Conservation (phyloP, 148 eudicot genomes). For the Silene conica region DNA sequence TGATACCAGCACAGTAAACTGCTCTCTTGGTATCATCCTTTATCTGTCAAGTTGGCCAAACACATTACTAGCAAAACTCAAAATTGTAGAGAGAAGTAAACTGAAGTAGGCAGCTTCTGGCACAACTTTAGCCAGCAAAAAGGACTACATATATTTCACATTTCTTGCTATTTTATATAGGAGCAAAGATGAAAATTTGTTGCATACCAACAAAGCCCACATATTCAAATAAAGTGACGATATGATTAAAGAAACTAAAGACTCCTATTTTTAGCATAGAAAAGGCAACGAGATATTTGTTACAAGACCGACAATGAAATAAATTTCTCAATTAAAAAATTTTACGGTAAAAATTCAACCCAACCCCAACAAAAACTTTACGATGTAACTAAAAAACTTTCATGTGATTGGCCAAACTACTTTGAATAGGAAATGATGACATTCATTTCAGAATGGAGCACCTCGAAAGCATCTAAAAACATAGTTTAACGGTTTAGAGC, state of each 20-base stretch:
- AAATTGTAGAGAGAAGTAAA: neutral
- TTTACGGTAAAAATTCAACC: neutral
- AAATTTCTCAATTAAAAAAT: neutral
- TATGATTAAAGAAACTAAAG: neutral
- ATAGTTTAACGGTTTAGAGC: neutral
- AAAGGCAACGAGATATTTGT: neutral
- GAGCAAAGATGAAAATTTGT: neutral
- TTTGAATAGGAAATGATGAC: neutral
- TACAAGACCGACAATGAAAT: neutral
- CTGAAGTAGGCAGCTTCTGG: neutral
- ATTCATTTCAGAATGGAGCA: neutral
- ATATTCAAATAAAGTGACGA: neutral
- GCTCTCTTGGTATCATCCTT: slow-evolving; percentile 84
- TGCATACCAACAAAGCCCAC: neutral
- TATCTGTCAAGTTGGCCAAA: slow-evolving; percentile 41
- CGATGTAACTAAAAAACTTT: neutral
- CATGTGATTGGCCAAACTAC: neutral
- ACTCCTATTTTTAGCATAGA: neutral
- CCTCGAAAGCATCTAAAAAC: neutral
- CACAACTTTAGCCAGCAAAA: neutral
- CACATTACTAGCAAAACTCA: slow-evolving; percentile 6
- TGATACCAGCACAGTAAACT: slow-evolving; percentile 88
- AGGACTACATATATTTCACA: neutral
- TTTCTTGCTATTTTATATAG: neutral
- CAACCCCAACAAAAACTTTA: neutral